phyloP scores from a whole-genome alignment of 1,284 basidiomycete genomes.

The Microbotryomycetes sp. region DNA sequence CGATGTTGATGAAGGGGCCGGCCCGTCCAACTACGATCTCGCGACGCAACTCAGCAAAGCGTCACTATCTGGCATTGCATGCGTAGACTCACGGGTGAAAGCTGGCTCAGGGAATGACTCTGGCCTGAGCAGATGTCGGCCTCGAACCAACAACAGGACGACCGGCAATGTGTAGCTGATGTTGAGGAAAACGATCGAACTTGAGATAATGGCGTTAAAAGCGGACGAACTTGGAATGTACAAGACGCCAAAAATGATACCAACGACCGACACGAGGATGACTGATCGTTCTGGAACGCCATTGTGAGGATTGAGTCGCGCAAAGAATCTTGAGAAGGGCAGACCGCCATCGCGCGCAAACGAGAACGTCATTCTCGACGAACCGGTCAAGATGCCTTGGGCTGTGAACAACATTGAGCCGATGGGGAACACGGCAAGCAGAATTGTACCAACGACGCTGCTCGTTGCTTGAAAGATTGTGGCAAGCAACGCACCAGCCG shows the following conservation, averaged over 20 bases:
- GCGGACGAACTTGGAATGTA: constrained; percentile 54
- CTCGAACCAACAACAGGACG: constrained; percentile 44
- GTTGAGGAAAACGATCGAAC: constrained; percentile 47
- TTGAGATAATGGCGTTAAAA: constrained; percentile 47
- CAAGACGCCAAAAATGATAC: constrained; percentile 41
- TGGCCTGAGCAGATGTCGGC: constrained; percentile 42
- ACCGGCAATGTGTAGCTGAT: constrained; percentile 46
- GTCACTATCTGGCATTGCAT: not conserved
- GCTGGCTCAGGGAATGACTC: constrained; percentile 38
- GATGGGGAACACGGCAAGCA: constrained; percentile 47
- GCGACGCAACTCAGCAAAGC: constrained; percentile 32
- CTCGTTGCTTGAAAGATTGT: constrained; percentile 60
- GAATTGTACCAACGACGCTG: constrained; percentile 58
- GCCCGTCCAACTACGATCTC: constrained; percentile 28
- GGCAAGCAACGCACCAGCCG: constrained; percentile 59
- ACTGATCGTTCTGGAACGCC: constrained; percentile 48
- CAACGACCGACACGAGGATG: constrained; percentile 52
- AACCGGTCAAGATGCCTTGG: constrained; percentile 54
- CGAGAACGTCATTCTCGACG: constrained; percentile 61
- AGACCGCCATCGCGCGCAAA: constrained; percentile 61
- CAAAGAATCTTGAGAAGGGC: constrained; percentile 53
- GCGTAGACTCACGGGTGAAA: constrained; percentile 36
- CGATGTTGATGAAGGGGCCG: constrained; percentile 43
- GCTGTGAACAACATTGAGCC: constrained; percentile 42
- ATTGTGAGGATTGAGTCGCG: constrained; percentile 53